Conservation (phyloP, 1,284 basidiomycete species). For the Mycena sp. region DNA sequence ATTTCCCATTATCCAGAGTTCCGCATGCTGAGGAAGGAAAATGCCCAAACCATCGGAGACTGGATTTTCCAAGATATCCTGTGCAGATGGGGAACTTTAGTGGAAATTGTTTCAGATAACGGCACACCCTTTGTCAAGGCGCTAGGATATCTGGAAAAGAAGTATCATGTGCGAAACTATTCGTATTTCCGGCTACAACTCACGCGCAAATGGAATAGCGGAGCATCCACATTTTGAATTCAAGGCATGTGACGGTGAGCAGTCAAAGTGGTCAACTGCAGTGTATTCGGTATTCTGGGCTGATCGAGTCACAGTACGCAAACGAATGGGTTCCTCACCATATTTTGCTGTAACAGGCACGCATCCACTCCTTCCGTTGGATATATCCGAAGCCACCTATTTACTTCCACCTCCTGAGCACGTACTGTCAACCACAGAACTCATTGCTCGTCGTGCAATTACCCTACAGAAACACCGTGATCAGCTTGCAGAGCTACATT, state of each 20-base stretch:
- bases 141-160: not conserved
- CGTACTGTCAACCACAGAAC: not conserved
- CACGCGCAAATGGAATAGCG: too few species aligned
- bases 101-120: constrained; percentile 1
- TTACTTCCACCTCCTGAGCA: not conserved
- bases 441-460: not conserved
- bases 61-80: constrained; percentile 2
- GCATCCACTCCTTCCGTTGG: too few species aligned
- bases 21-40: not conserved
- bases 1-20: constrained; percentile 1
- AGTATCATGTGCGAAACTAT: not conserved
- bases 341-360: not conserved
- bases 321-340: not conserved
- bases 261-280: not conserved
- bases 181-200: not conserved
- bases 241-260: not conserved
- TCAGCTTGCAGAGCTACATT: not conserved
- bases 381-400: too few species aligned
- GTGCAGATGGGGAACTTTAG: constrained; percentile 4
- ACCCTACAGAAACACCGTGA: not conserved
- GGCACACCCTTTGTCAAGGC: not conserved
- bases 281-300: not conserved
- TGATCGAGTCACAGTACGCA: not conserved
- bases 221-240: not conserved
- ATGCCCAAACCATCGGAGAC: not conserved